Conservation (phyloP, 768 basidiomycete genomes). For the Tricholoma hemisulphureum region DNA sequence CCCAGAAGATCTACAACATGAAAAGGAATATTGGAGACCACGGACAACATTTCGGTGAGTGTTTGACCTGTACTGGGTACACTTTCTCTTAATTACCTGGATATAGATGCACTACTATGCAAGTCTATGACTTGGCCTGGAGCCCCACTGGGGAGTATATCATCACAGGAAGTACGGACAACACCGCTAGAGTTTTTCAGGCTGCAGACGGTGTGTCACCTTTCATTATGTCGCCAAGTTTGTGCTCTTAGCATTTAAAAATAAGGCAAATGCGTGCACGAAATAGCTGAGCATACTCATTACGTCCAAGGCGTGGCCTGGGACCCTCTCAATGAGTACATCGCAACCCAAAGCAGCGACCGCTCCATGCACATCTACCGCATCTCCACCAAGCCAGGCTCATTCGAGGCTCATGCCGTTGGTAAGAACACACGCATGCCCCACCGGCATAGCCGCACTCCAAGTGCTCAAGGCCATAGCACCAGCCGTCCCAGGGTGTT, state of each 20-base stretch:
- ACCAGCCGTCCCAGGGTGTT: conserved; percentile 55
- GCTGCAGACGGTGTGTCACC: conserved; percentile 60
- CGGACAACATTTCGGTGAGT: conserved; percentile 77
- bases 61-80: background rate
- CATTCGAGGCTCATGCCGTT: conserved; percentile 85
- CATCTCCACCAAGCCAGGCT: conserved; percentile 75
- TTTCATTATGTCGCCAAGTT: background rate
- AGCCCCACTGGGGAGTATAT: conserved; percentile 93
- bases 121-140: conserved; percentile 98
- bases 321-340: conserved; percentile 97
- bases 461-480: conserved; percentile 48
- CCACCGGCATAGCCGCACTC: conserved; percentile 68
- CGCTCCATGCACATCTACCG: conserved; percentile 94
- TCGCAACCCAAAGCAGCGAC: conserved; percentile 96
- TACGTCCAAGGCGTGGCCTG: conserved; percentile 99
- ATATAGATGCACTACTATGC: conserved; percentile 86
- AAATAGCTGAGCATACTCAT: conserved; percentile 92
- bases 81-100: background rate
- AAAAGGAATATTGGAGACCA: conserved; percentile 95
- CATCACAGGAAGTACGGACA: conserved; percentile 96
- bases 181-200: conserved; percentile 83
- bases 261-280: conserved; percentile 82
- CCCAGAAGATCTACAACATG: conserved; percentile 77
- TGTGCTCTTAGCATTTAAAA: background rate
- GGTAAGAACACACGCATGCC: conserved; percentile 83